Percentiles rank a stretch among this genome's conserved stretches.
These are phyloP conservation scores for Hymenochaete sp. DNA, from an alignment of 1,284 basidiomycete genomes.

Conservation along the genomic window DNA sequence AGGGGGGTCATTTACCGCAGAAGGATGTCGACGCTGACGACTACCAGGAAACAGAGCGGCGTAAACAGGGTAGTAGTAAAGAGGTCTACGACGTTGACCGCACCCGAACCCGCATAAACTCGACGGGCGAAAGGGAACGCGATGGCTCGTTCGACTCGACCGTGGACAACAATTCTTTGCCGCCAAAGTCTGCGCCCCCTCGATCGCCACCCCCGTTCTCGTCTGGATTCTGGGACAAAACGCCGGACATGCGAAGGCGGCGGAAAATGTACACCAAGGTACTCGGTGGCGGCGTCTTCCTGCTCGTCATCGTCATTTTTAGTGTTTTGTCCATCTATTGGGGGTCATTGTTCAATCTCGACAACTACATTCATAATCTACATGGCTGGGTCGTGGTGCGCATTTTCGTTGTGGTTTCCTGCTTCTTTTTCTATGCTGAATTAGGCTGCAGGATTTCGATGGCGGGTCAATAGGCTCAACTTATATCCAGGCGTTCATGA, in stretches of 20 bases:
- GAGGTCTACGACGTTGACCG: conserved; percentile 2
- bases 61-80: too few relatives aligned
- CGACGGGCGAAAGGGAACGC: not conserved
- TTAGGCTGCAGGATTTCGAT: conserved; percentile 27
- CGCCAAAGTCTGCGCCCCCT: not conserved
- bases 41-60: too few relatives aligned
- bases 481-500: conserved; percentile 19
- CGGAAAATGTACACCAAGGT: conserved; percentile 9
- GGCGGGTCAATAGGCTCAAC: conserved; percentile 31
- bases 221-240: conserved; percentile 11
- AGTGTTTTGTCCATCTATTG: conserved; percentile 39
- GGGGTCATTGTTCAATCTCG: conserved; percentile 39
- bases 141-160: not conserved
- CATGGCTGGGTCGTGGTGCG: conserved; percentile 16
- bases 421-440: conserved; percentile 2
- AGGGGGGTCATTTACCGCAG: too few relatives aligned
- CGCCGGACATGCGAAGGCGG: conserved; percentile 3
- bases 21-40: too few relatives aligned
- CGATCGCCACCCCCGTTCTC: conserved; percentile 8
- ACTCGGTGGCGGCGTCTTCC: conserved; percentile 1
- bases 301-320: conserved; percentile 27
- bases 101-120: conserved; percentile 3
- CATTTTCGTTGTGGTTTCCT: conserved; percentile 36
- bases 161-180: not conserved
- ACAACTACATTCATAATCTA: conserved; percentile 18